Percentiles rank a stretch among this genome's conserved stretches.
Conservation (phyloP, 2,329 filamentous ascomycete species). For the Rutstroemia sp. region DNA sequence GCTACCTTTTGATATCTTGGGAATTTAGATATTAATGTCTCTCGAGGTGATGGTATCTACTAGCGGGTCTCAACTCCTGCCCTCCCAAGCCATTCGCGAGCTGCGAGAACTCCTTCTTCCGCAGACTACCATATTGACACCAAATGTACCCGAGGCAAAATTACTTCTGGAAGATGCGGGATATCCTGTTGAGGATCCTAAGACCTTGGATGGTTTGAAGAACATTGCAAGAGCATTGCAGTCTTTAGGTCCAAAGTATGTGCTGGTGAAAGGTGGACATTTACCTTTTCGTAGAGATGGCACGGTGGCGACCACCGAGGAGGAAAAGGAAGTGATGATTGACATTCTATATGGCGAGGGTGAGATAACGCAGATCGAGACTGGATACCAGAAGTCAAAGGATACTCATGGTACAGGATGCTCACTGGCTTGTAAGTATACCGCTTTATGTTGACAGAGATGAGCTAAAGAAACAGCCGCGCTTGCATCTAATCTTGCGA, state of each 20-base stretch:
- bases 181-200: conserved; percentile 36
- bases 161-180: conserved; percentile 52
- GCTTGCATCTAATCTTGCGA: conserved; percentile 65
- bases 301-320: conserved; percentile 47
- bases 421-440: conserved; percentile 72
- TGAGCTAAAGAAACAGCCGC: conserved; percentile 41
- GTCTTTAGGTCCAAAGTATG: conserved; percentile 65
- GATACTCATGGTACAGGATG: conserved; percentile 96
- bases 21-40: conserved; percentile 9
- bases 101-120: conserved; percentile 56
- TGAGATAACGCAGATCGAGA: conserved; percentile 56
- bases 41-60: conserved; percentile 84
- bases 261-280: conserved; percentile 88
- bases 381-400: conserved; percentile 60
- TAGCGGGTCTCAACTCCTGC: conserved; percentile 64
- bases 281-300: conserved; percentile 64
- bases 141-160: conserved; percentile 69
- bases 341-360: conserved; percentile 66
- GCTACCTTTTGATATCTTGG: background rate
- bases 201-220: conserved; percentile 58
- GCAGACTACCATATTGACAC: conserved; percentile 61
- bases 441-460: background rate
- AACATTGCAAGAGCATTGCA: conserved; percentile 59
- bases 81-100: conserved; percentile 52
- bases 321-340: conserved; percentile 59